Evolutionary conservation across 345 rosid species (phyloP), one percentile per base, ranked within the genome.

Genomic region (Hypericum perforatum): DNA sequence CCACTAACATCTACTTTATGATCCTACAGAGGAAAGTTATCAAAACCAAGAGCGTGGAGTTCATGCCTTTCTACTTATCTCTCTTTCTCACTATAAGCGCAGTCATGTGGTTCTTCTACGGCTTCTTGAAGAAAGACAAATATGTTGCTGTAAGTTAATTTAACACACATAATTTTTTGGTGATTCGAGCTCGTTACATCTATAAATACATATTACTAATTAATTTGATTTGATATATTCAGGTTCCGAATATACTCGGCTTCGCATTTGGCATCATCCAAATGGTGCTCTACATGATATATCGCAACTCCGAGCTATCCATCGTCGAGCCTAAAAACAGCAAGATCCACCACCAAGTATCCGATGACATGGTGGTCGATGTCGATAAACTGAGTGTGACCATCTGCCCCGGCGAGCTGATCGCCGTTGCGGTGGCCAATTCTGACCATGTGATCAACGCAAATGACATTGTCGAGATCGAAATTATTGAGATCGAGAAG

Each of bases 61-160:
- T 52, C 68, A 85, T 86, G 97, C 94, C 94, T 3, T 76, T 86
- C 8, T 46, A 68, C 16, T 69, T 94, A 16, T 86, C 99, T 5
- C 50, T 82, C 60, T 89, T 79, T 70, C 89, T 94, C 47, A 86
- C 99, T 0, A 39, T 89, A 16, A 77, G 87, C 16, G 95, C 99
- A 11, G 78, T 86, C 59, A 71, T 80, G 76, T 94, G 99, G 99
- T 86, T 94, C 77, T 74, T 79, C 64, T 86, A 89, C 16, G 99
- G 99, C 0, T 76, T 78, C 65, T 70, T 84, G 11, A 64, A 56
- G 8, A 72, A 68, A 38, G 99, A 94, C 49, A 54, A 46, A 49
- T 82, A 72, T 66, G 66, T 94, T 37, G 91, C 94, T 3, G 99
- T 94, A 71, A 77, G 89, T 62, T 6, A 22, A 37, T 9, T 6